Base-by-base conservation (phyloP, 1,284 basidiomycete species). In the Mycena sp. region DNA sequence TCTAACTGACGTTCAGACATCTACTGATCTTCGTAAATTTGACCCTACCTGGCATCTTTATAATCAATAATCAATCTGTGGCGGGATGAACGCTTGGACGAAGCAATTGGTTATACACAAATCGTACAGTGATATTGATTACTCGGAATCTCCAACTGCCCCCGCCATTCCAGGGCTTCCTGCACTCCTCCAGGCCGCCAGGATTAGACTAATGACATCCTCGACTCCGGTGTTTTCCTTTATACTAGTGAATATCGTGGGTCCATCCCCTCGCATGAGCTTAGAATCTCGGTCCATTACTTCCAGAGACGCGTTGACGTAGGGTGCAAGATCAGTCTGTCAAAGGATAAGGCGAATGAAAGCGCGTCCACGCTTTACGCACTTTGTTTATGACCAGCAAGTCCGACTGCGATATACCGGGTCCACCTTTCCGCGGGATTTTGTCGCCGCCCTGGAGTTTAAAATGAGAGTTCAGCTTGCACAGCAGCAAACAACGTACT, bases 391-490 rank as follows among this genome's bases (percentile, higher is more conserved):
- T 89, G 26, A 99, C 89, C 52, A 99, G 81, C 32, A 99, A 82
- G 80, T 99, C 97, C 2, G 95, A 96, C 75, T 97, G 93, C 2
- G 94, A 95, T 70, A 98, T 97, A 14, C 97, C 97, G 2, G 97
- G 97, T 1, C 97, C 97, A 6, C 98, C 97, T 81, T 99, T 99
- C 30, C 97, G 85, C 11, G 97, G 97, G 67, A 99, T 97, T 80
- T 99, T 99, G 80, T 99, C 98, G 0, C 97, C 97, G 26, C 97
- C 97, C 81, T 92, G 67, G 25, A 54, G 32, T 35, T 7, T 25
- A 38, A 50, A 64, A 64, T 19, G 16, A 12, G 19, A 25, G n/a
- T 50, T 61, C 32, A 0, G 11, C 35, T 38, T 19, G 10, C 32
- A 65, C 57, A 38, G 68, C 3, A 28, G 17, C 43, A 28, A n/a